Base-by-base conservation (phyloP, 345 rosid genomes). In the Atalantia buxifolia region DNA sequence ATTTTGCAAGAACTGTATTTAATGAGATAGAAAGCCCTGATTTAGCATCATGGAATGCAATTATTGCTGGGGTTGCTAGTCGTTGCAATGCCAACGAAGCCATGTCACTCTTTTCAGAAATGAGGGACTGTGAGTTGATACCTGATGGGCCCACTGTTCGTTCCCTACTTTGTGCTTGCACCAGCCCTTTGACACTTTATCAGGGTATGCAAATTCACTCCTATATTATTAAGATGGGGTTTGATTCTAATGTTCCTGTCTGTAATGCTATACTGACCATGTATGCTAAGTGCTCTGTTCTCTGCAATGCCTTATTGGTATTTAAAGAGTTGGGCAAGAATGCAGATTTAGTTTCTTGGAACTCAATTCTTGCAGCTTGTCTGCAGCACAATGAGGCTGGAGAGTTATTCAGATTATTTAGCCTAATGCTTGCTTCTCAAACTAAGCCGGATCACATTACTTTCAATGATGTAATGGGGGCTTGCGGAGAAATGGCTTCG, bases 311-410 rank as follows among this genome's bases (percentile, higher is more conserved):
- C 27, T 85, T 83, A 64, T 81, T 60, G 74, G 82, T 90, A 73
- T 92, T 94, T 59, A 90, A 88, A 66, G 90, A 88, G 74, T 77
- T 91, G 84, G 79, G 65, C 66, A 38, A 84, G 57, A 61, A 82
- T 28, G 83, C 78, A 42, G 93, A 94, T 87, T 82, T 78, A 61
- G 77, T 91, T 74, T 87, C 97, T 9, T 92, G 98, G 98, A 91
- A 91, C 53, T 85, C 95, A 42, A 83, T 92, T 84, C 83, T 94
- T 28, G 83, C 87, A 3, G 94, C 95, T 9, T 91, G 92, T 83
- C 71, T 89, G 80, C 90, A 85, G 75, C 90, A 89, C 27, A 82
- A 81, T 70, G 85, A 84, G 76, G 81, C 90, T 40, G 76, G 78
- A 81, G 93, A 88, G 71, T 78, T 89, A 77, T 81, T 94, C 81